phyloP scores from a whole-genome alignment of 768 basidiomycete species.

The Lactarius psammicola region DNA sequence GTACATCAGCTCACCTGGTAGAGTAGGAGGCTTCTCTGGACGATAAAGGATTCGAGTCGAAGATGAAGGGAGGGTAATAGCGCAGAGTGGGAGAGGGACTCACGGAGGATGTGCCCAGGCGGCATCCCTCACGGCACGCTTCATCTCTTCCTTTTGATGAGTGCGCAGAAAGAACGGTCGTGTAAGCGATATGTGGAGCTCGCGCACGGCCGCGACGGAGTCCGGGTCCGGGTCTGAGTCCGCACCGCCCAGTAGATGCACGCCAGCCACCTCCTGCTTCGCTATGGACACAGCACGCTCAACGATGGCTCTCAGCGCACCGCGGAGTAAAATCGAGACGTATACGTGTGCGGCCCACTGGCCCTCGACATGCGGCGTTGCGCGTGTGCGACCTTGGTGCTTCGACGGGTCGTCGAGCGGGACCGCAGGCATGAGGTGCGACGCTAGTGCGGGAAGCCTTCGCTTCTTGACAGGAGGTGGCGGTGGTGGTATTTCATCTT shows the following conservation, averaged over 20 bases:
- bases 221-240: slow-evolving; percentile 23
- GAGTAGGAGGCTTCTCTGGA: neutral
- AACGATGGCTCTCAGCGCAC: slow-evolving; percentile 46
- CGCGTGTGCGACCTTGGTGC: slow-evolving; percentile 82
- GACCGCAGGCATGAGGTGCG: slow-evolving; percentile 44
- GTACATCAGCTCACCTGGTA: slow-evolving; percentile 11
- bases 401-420: slow-evolving; percentile 72
- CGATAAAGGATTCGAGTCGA: neutral
- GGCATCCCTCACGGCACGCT: slow-evolving; percentile 53
- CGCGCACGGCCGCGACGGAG: slow-evolving; percentile 33
- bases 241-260: slow-evolving; percentile 45
- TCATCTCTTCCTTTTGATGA: slow-evolving; percentile 76
- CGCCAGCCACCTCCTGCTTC: slow-evolving; percentile 44
- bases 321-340: slow-evolving; percentile 54
- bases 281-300: slow-evolving; percentile 46
- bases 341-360: slow-evolving; percentile 83
- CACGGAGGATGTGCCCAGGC: slow-evolving; percentile 51
- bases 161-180: slow-evolving; percentile 76
- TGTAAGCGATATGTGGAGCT: slow-evolving; percentile 84
- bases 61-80: neutral
- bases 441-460: slow-evolving; percentile 60
- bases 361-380: slow-evolving; percentile 79
- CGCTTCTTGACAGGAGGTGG: slow-evolving; percentile 36
- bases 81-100: slow-evolving; percentile 31
- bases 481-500: slow-evolving; percentile 4